Evolutionary conservation across 1,284 basidiomycete genomes (phyloP), one percentile per base, ranked within the genome.

Genomic region (Pseudomicrostroma phylloplanum): DNA sequence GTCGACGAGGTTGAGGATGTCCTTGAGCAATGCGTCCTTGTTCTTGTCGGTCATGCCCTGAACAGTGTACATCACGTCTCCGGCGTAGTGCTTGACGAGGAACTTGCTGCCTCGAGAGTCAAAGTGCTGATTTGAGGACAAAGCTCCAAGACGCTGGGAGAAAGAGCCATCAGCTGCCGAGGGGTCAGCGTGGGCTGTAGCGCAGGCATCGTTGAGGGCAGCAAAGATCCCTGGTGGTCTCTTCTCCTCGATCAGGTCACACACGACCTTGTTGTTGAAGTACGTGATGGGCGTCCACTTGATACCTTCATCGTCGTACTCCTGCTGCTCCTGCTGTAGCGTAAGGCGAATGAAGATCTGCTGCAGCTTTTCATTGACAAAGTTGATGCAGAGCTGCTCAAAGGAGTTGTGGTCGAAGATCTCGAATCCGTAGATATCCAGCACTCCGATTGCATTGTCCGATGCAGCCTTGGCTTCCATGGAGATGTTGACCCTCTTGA

Each of bases 1-100:
- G 41, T 87, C 89, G 63, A 98, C 84, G 55, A 98, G 85, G 75
- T 97, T 92, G 57, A 97, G 83, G 46, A 98, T 83, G 78, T 98
- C 96, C 80, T 97, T 97, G 79, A 92, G 85, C 39, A 99, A 84
- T 6, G 91, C 87, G 74, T 99, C 96, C 84, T 98, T 98, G 84
- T 99, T 99, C 86, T 98, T 99, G 82, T 99, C 96, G 17, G 96
- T 98, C 96, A 98, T 98, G 9, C 96, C 96, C 15, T 88, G 79
- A 8, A 98, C 87, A 69, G 92, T 96, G 83, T 99, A 99, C 86
- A 93, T 90, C 69, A 99, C 96, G 78, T 98, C 96, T 70, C 96
- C 96, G 30, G 94, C 94, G 55, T 78, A 78, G 62, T 78, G 76
- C 77, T 96, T 96, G 79, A 97, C 92, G 46, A 76, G 60, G 71